Percentiles rank a stretch among this genome's conserved stretches.
Evolutionary conservation across 805 yeast genomes (phyloP).

Genomic region (Starmerella stigmatis): DNA sequence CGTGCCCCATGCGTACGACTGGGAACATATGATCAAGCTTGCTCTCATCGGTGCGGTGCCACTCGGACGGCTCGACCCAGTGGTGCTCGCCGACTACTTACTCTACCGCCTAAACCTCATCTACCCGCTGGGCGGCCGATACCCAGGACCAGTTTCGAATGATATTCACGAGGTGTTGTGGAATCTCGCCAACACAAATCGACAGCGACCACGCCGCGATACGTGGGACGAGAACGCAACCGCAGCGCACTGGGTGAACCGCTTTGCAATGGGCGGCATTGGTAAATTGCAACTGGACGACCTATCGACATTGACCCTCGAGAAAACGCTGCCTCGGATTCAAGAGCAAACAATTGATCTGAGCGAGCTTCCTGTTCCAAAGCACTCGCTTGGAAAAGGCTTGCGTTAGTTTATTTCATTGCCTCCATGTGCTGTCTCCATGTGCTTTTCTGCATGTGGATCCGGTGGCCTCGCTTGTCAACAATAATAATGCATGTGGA

Average conservation of each 20-base stretch:
- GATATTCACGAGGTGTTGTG: slow-evolving; percentile 20
- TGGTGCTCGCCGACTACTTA: slow-evolving; percentile 75
- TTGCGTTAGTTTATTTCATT: not conserved
- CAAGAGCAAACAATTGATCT: slow-evolving; percentile 1
- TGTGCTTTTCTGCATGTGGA: too few species aligned
- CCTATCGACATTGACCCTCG: slow-evolving; percentile 3
- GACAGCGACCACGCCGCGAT: slow-evolving; percentile 3
- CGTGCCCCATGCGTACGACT: slow-evolving; percentile 56
- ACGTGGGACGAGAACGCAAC: slow-evolving; percentile 14
- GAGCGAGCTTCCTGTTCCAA: not conserved
- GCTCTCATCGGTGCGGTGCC: slow-evolving; percentile 68
- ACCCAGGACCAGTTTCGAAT: slow-evolving; percentile 23
- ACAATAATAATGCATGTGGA: too few species aligned
- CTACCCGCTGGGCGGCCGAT: slow-evolving; percentile 21
- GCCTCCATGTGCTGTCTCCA: too few species aligned
- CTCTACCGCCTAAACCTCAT: slow-evolving; percentile 52
- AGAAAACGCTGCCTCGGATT: not conserved
- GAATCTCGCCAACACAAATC: slow-evolving; percentile 10
- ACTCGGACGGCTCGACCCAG: slow-evolving; percentile 62
- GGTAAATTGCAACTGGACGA: slow-evolving; percentile 17
- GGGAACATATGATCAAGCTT: slow-evolving; percentile 63
- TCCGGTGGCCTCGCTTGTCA: too few species aligned
- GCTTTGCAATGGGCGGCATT: slow-evolving; percentile 14
- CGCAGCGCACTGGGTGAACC: slow-evolving; percentile 19
- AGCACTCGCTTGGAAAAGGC: not conserved